phyloP scores from a whole-genome alignment of 2,329 filamentous ascomycete species.

The Alternaria sp. region DNA sequence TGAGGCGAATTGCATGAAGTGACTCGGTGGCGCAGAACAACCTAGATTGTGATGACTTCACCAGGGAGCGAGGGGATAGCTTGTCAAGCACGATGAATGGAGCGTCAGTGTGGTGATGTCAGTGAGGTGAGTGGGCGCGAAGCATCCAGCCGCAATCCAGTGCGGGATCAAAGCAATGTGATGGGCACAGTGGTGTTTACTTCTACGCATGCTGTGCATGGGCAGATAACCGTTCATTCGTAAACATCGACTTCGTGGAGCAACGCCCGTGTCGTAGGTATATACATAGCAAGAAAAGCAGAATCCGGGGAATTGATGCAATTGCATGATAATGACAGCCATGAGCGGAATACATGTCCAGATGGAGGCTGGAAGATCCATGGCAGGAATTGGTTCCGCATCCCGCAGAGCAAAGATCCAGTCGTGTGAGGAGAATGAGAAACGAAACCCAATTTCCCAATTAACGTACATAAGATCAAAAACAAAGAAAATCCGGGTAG shows the following conservation, averaged over 20 bases:
- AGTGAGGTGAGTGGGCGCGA: background rate
- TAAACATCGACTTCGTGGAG: slow-evolving; percentile 32
- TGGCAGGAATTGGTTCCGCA: slow-evolving; percentile 13
- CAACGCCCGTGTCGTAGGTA: slow-evolving; percentile 29
- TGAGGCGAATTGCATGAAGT: background rate
- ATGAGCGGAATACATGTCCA: slow-evolving; percentile 10
- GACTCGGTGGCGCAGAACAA: background rate
- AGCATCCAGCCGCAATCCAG: background rate
- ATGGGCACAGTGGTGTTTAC: background rate
- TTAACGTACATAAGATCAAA: slow-evolving; percentile 24
- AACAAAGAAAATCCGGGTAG: slow-evolving; percentile 18
- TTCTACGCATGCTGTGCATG: slow-evolving; percentile 35
- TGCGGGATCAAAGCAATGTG: background rate
- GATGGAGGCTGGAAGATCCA: slow-evolving; percentile 5
- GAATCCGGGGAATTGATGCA: slow-evolving; percentile 15
- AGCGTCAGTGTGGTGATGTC: background rate
- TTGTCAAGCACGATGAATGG: background rate
- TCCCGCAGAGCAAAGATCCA: slow-evolving; percentile 8
- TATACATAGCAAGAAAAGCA: slow-evolving; percentile 42
- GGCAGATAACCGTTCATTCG: slow-evolving; percentile 42
- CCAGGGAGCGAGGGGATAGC: background rate
- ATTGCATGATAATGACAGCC: slow-evolving; percentile 9
- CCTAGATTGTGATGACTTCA: background rate
- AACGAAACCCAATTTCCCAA: slow-evolving; percentile 19
- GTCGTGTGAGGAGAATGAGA: slow-evolving; percentile 9